Evolutionary conservation across 768 basidiomycete species (phyloP).

Genomic region (Leccinum barrowsii): DNA sequence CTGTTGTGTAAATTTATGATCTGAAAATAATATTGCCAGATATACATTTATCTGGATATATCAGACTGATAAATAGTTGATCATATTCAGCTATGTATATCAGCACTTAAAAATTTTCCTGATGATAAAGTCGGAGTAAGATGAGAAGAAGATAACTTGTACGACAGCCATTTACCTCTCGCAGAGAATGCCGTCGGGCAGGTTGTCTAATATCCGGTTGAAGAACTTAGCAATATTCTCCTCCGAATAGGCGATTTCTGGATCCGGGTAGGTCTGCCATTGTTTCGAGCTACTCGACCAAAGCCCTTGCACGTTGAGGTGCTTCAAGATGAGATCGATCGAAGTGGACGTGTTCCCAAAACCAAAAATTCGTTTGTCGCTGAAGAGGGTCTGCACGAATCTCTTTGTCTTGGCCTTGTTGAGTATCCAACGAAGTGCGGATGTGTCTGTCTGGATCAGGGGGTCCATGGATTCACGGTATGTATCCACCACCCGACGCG

Average conservation of each 20-base stretch:
- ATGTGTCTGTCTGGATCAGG: neutral
- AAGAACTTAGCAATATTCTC: neutral
- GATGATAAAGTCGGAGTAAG: no score
- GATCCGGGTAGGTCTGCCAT: neutral
- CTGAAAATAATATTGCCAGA: no score
- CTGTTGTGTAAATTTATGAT: no score
- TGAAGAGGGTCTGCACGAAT: neutral
- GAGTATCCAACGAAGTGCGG: neutral
- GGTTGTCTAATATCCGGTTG: neutral
- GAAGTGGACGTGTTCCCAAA: no score
- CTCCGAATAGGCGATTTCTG: neutral
- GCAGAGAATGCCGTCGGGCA: no score
- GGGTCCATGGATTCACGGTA: neutral
- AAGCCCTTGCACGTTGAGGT: neutral
- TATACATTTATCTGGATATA: no score
- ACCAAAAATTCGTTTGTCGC: neutral
- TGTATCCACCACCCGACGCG: neutral
- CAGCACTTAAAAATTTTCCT: no score
- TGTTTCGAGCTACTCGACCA: neutral
- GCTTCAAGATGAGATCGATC: neutral
- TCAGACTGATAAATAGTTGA: no score
- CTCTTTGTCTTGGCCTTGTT: neutral
- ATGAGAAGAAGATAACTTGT: no score
- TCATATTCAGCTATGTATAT: no score
- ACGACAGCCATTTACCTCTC: no score